These are phyloP conservation scores for Turritis glabra DNA, from an alignment of 345 rosid species.

Conservation along the genomic window DNA sequence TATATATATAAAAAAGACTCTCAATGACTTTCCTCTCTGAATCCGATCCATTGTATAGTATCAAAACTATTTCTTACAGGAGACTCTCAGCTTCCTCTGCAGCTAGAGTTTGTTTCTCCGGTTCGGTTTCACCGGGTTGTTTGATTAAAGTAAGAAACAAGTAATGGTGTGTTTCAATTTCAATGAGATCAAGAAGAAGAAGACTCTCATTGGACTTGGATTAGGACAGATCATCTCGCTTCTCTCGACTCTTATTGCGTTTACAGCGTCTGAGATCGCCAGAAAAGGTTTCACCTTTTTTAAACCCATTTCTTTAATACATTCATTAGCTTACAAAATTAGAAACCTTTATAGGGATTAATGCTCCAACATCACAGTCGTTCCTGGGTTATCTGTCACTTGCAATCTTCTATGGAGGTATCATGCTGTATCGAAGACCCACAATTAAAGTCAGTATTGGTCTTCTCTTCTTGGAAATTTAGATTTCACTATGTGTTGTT, in stretches of 20 bases:
- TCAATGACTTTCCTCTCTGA: not conserved
- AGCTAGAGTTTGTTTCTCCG: not conserved
- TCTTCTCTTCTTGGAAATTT: not conserved
- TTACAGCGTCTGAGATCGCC: slow-evolving; percentile 59
- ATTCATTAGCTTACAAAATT: not conserved
- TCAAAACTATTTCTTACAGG: not conserved
- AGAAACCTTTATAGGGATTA: slow-evolving; percentile 42
- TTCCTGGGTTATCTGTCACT: slow-evolving; percentile 49
- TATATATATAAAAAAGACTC: not conserved
- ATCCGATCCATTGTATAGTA: not conserved
- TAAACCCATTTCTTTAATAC: not conserved
- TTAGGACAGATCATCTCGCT: slow-evolving; percentile 79
- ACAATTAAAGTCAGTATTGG: slow-evolving; percentile 47
- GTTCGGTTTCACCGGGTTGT: not conserved
- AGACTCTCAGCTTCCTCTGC: slow-evolving; percentile 2
- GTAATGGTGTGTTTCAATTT: slow-evolving; percentile 36
- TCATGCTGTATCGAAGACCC: slow-evolving; percentile 48
- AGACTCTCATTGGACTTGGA: slow-evolving; percentile 65
- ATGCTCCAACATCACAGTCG: slow-evolving; percentile 65
- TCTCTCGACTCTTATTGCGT: slow-evolving; percentile 54
- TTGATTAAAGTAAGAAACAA: not conserved
- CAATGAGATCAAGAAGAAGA: slow-evolving; percentile 52
- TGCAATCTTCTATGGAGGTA: slow-evolving; percentile 56
- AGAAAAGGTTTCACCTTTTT: slow-evolving; percentile 52
- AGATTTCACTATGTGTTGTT: slow-evolving; percentile 14